Base-by-base conservation (phyloP, 2,329 filamentous ascomycete species). In the Dendryphion nanum region DNA sequence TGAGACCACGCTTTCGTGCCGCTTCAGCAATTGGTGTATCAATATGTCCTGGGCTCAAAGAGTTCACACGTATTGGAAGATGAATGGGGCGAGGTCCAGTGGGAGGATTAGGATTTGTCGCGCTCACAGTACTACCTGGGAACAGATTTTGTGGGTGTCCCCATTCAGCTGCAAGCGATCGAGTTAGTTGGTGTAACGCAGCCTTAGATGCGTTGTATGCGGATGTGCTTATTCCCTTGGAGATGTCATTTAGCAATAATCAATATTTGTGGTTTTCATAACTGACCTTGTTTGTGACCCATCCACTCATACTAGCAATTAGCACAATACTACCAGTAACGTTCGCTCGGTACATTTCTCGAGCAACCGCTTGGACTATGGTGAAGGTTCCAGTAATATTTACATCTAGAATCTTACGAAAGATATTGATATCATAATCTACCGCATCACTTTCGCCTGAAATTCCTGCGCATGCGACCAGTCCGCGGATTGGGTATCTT, bases 191-290 rank as follows among this genome's bases (percentile, higher is more conserved):
- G 29, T 75, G 70, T 3, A 79, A 70, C 0, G 72, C 76, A 0
- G 75, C 70, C 57, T 79, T 79, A 40, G 72, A 76, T 0, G 73
- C 66, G 51, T 78, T 78, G 59, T 79, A 79, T 0, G 64, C 68
- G 5, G 69, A 59, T 4, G 64, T 70, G 17, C 67, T 60, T 26
- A 72, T 61, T 2, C 65, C 67, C 61, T 48, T 8, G 12, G 10
- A 26, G 23, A 26, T 8, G 23, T 26, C 23, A 26, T 8, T 26
- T 8, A n/a, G 23, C 23, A n/a, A 26, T 10, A 10, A n/a, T 26
- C 2, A 26, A 8, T 8, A n/a, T 26, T 26, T 26, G 23, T 26
- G 23, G 10, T 26, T 26, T 8, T 26, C n/a, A n/a, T 3, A 10
- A 3, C 20, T 6, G 5, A 62, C 51, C 35, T 49, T 54, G 35